phyloP scores from a whole-genome alignment of 306 rosid genomes.

The Carpinus fangiana region DNA sequence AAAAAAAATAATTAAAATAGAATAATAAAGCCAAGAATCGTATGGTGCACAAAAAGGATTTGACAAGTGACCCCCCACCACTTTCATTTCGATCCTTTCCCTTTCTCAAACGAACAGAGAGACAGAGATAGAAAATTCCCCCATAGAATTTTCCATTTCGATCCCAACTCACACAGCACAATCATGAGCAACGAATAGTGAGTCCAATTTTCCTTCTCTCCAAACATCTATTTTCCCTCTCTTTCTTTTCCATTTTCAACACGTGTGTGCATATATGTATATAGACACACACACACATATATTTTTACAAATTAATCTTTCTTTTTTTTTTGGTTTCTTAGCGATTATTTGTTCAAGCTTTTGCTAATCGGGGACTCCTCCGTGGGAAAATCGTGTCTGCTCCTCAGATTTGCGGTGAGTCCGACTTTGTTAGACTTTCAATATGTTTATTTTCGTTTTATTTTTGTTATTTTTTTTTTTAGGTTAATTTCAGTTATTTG shows the following conservation, averaged over 20 bases:
- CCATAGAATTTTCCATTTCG: background rate
- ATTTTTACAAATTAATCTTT: background rate
- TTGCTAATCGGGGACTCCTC: conserved; percentile 94
- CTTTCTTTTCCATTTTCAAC: background rate
- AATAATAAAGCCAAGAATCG: too few species aligned
- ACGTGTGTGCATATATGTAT: background rate
- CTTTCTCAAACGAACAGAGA: background rate
- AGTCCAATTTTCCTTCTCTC: conserved; percentile 29
- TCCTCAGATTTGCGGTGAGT: conserved; percentile 86
- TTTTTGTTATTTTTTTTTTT: background rate
- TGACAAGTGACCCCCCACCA: background rate
- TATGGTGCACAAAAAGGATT: background rate
- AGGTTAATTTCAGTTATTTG: background rate
- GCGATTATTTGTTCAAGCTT: conserved; percentile 95
- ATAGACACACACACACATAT: background rate
- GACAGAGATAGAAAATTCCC: background rate
- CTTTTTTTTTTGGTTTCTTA: conserved; percentile 20
- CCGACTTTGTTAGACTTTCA: background rate
- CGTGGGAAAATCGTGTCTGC: conserved; percentile 92
- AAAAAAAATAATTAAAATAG: too few species aligned
- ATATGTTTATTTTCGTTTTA: background rate
- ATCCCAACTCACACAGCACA: background rate
- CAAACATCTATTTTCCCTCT: background rate
- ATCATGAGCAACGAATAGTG: conserved; percentile 89
- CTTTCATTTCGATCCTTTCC: background rate